Conservation (phyloP, 169 alveolate species). For the Babesia ovata region DNA sequence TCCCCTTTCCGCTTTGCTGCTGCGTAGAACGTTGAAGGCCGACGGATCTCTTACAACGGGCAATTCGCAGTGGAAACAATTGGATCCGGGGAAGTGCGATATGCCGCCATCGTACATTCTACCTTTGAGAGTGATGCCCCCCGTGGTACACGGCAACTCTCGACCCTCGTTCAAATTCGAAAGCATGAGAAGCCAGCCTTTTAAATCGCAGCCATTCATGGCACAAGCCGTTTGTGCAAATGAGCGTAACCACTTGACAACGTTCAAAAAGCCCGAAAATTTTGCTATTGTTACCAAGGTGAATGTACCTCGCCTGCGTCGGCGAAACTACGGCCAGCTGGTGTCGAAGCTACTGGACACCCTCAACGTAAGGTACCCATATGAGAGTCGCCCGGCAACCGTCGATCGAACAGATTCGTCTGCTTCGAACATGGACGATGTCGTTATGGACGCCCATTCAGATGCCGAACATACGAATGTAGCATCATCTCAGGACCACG, state of each 20-base stretch:
- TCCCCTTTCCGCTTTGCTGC: conserved; percentile 41
- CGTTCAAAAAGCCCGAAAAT: conserved; percentile 5
- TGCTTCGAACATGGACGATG: background rate
- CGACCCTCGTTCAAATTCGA: conserved; percentile 27
- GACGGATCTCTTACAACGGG: conserved; percentile 37
- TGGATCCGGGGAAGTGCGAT: conserved; percentile 32
- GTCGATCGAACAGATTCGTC: background rate
- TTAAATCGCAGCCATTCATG: background rate
- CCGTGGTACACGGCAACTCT: conserved; percentile 34
- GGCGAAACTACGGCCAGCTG: conserved; percentile 36
- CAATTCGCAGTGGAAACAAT: conserved; percentile 35
- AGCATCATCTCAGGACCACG: background rate
- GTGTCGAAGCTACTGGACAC: conserved; percentile 42
- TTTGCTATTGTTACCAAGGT: conserved; percentile 15
- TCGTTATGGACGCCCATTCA: background rate
- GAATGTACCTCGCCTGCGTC: conserved; percentile 31
- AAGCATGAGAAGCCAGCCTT: conserved; percentile 11
- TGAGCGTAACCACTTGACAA: conserved; percentile 15
- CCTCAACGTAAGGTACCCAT: background rate
- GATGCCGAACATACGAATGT: background rate
- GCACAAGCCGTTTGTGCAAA: background rate
- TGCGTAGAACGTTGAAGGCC: conserved; percentile 34
- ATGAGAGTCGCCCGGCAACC: background rate
- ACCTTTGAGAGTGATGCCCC: conserved; percentile 36
- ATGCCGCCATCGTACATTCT: conserved; percentile 49